These are phyloP conservation scores for Syzygium syzygioides DNA, from an alignment of 441 rosid genomes.

Conservation along the genomic window DNA sequence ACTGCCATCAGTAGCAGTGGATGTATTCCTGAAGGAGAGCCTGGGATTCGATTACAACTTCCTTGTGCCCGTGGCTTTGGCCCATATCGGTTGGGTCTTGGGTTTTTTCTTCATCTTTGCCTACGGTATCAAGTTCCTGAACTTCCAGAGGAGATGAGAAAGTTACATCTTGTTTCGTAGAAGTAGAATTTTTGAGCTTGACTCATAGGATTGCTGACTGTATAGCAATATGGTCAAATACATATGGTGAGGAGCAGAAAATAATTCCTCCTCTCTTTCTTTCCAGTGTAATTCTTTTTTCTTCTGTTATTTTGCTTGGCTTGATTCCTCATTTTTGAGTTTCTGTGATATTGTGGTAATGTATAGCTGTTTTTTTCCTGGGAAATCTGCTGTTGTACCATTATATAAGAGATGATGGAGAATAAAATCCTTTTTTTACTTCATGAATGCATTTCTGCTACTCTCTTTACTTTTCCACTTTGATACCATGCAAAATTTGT, in stretches of 20 bases:
- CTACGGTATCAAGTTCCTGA: conserved; percentile 22
- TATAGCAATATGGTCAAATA: neutral
- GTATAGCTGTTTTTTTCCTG: neutral
- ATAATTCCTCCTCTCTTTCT: neutral
- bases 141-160: conserved; percentile 20
- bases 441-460: neutral
- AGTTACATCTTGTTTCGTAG: neutral
- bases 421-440: neutral
- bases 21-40: conserved; percentile 1
- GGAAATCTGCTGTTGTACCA: neutral
- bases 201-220: neutral
- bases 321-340: neutral
- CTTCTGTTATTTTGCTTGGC: neutral
- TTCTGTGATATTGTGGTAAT: neutral
- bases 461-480: neutral
- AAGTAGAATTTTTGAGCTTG: neutral
- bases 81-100: conserved; percentile 22
- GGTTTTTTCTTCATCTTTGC: conserved; percentile 21
- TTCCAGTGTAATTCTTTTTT: neutral
- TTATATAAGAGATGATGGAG: neutral
- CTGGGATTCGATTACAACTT: conserved; percentile 16
- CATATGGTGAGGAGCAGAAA: neutral
- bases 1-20: neutral
- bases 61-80: conserved; percentile 15
- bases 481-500: neutral